Evolutionary conservation across 176 grass and related monocot species (phyloP).

Genomic region (Zea luxurians): DNA sequence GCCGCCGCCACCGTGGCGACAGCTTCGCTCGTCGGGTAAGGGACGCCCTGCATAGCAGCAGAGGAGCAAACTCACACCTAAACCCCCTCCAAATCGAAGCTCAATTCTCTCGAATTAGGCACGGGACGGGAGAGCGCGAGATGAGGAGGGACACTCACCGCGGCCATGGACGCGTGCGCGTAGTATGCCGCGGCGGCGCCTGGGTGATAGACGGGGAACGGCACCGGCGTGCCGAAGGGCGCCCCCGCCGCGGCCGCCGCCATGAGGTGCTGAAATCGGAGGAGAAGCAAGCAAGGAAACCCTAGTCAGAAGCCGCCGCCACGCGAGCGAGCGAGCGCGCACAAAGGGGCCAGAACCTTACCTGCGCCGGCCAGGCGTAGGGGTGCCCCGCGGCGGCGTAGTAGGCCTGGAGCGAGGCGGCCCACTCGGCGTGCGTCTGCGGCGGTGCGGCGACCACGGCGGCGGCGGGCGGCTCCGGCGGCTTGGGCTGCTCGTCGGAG

Average conservation of each 20-base stretch:
- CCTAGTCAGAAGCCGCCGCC: conserved; percentile 32
- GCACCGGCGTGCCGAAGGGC: conserved; percentile 71
- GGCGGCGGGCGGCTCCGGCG: conserved; percentile 49
- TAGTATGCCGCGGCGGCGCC: conserved; percentile 75
- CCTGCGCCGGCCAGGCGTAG: conserved; percentile 78
- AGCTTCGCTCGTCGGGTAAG: conserved; percentile 61
- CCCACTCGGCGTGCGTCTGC: conserved; percentile 54
- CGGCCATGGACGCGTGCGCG: conserved; percentile 79
- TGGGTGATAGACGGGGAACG: conserved; percentile 65
- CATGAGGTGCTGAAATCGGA: conserved; percentile 60
- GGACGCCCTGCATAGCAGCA: conserved; percentile 40
- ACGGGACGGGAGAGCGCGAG: neutral
- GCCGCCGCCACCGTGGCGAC: conserved; percentile 8
- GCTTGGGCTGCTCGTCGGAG: conserved; percentile 75
- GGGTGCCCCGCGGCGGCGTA: conserved; percentile 56
- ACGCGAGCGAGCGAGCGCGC: no score
- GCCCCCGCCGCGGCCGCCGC: conserved; percentile 55
- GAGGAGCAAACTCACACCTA: conserved; percentile 26
- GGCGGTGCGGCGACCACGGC: conserved; percentile 11
- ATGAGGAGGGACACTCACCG: conserved; percentile 36
- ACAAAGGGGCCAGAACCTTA: neutral
- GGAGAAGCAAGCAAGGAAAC: conserved; percentile 5
- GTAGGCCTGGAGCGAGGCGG: conserved; percentile 61
- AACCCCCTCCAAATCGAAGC: conserved; percentile 26
- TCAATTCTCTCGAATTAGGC: neutral